These are phyloP conservation scores for Fusarium tricinctum DNA, from an alignment of 2,329 filamentous ascomycete genomes.

Conservation along the genomic window DNA sequence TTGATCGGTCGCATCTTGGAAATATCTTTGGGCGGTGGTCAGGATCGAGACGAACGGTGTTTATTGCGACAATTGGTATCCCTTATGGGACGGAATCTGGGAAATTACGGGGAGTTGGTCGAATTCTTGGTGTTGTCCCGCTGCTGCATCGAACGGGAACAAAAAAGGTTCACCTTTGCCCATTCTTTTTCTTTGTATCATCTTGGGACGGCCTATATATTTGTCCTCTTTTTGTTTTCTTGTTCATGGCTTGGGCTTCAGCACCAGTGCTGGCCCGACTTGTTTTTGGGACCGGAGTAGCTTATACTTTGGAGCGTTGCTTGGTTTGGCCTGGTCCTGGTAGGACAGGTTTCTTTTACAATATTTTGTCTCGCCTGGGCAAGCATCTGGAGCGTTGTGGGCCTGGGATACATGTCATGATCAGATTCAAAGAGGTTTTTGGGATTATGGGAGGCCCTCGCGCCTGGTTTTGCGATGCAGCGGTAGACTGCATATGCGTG, in stretches of 20 bases:
- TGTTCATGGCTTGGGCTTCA: slow-evolving; percentile 34
- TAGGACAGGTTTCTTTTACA: slow-evolving; percentile 42
- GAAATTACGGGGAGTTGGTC: slow-evolving; percentile 57
- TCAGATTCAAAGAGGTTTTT: slow-evolving; percentile 53
- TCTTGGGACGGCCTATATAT: slow-evolving; percentile 50
- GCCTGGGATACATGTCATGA: slow-evolving; percentile 52
- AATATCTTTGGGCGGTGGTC: slow-evolving; percentile 53
- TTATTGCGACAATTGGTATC: slow-evolving; percentile 49
- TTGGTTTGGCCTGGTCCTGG: slow-evolving; percentile 50
- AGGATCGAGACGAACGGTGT: slow-evolving; percentile 55
- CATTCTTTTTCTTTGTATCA: slow-evolving; percentile 52
- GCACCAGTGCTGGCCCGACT: slow-evolving; percentile 36
- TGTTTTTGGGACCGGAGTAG: slow-evolving; percentile 41
- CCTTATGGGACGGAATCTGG: slow-evolving; percentile 51
- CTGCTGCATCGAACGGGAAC: slow-evolving; percentile 52
- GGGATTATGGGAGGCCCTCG: slow-evolving; percentile 52
- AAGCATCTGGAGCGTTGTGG: slow-evolving; percentile 53
- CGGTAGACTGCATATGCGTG: slow-evolving; percentile 50
- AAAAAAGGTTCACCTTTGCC: slow-evolving; percentile 48
- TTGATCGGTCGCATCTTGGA: slow-evolving; percentile 57
- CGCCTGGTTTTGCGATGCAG: slow-evolving; percentile 56
- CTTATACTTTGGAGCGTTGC: slow-evolving; percentile 47
- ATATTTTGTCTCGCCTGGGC: slow-evolving; percentile 47
- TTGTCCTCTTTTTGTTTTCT: slow-evolving; percentile 49
- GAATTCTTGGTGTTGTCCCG: slow-evolving; percentile 51